Evolutionary conservation across 2,329 filamentous ascomycete species (phyloP), one percentile per base, ranked within the genome.

Genomic region (Colletotrichum godetiae): DNA sequence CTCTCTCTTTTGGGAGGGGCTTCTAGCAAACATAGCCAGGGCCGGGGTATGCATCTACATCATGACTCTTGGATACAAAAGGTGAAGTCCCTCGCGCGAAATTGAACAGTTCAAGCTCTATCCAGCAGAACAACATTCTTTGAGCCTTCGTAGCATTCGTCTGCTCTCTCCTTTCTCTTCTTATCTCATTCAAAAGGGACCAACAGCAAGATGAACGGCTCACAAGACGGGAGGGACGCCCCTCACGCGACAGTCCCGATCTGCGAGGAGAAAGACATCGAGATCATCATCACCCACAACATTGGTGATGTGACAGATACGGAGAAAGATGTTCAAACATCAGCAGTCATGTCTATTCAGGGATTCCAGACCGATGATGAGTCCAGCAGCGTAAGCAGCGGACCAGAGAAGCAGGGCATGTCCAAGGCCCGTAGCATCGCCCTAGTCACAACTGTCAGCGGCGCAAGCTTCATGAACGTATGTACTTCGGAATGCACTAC

Each of bases 401-500:
- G 52, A 1, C 68, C 64, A 10, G 52, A 72, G n/a, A 76, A 75
- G 19, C 74, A 85, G 13, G 81, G 81, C 4, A 79, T 88, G 53
- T 89, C 88, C 27, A 89, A 85, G 76, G 85, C 82, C n/a, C 82
- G 86, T 29, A 86, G 86, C 73, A 87, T 90, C 57, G 88, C 87
- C 5, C 82, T 91, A 12, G 89, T 90, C 5, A 84, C 84, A 1
- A 90, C 88, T 0, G 82, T 89, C 6, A 86, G 88, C 0, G 88
- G 88, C 4, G 89, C 89, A 11, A 86, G 86, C 11, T 90, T 91
- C 76, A 81, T 89, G 75, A 90, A 90, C 73, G 88, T 88, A 77
- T 68, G 81, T 76, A 29, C 19, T 12, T 15, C 5, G n/a, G 19
- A 19, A n/a, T n/a, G 35, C 10, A 6, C 22, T 6, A 5, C 6